A percentile compares a stretch with the other conserved stretches of the same genome.
phyloP scores from a whole-genome alignment of 768 basidiomycete species.

The Amanita molliuscula region DNA sequence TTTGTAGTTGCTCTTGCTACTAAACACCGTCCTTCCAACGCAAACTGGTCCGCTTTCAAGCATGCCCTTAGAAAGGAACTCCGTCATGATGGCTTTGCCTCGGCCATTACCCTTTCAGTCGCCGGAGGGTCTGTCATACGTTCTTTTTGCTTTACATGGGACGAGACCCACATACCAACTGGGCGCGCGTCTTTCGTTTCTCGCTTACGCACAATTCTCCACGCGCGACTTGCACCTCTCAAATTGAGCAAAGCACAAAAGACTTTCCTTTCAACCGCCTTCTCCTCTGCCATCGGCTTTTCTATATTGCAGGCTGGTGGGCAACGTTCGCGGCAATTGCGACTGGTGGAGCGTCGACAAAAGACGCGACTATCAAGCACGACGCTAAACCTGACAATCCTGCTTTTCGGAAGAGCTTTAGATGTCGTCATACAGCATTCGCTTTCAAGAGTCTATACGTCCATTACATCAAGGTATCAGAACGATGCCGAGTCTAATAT shows the following conservation, averaged over 20 bases:
- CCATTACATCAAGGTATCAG: background rate
- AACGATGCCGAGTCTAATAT: background rate
- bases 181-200: too few species aligned
- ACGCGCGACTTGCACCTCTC: background rate
- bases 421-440: conserved; percentile 49
- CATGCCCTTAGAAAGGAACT: conserved; percentile 46
- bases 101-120: conserved; percentile 51
- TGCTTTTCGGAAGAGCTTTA: conserved; percentile 59
- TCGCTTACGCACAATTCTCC: background rate
- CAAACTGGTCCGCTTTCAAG: conserved; percentile 17
- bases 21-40: conserved; percentile 5
- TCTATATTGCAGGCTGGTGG: conserved; percentile 45
- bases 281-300: conserved; percentile 50
- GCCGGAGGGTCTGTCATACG: conserved; percentile 53
- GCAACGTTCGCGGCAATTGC: conserved; percentile 20
- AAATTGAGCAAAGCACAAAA: conserved; percentile 29
- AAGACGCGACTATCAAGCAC: conserved; percentile 23
- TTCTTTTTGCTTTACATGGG: conserved; percentile 7
- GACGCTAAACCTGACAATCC: conserved; percentile 58
- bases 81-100: conserved; percentile 56
- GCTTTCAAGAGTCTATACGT: conserved; percentile 28
- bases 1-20: conserved; percentile 28
- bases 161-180: background rate
- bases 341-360: conserved; percentile 3
- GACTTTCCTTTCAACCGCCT: conserved; percentile 46